Evolutionary conservation across 2,329 filamentous ascomycete species (phyloP).

Genomic region (Beauveria sp.): DNA sequence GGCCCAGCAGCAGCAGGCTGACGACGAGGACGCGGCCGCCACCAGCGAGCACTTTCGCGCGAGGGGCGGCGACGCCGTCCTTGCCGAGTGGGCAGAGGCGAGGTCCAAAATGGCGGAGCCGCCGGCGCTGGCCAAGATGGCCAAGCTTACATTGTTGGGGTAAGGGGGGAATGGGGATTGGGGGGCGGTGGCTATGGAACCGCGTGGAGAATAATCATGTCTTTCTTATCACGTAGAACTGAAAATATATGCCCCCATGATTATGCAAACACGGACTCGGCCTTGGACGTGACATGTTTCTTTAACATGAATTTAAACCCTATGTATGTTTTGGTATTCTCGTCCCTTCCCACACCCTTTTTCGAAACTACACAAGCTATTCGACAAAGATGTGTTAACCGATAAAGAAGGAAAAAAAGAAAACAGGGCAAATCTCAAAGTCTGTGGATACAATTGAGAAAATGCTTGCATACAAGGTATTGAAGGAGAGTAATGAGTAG

Average conservation of each 20-base stretch:
- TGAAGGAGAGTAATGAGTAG: background rate
- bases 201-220: no score
- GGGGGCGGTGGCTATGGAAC: no score
- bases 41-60: slow-evolving; percentile 23
- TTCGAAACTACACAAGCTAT: no score
- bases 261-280: background rate
- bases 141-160: slow-evolving; percentile 44
- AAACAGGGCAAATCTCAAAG: no score
- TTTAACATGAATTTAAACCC: no score
- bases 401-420: no score
- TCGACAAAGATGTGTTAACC: no score
- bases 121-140: slow-evolving; percentile 41
- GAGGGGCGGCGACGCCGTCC: slow-evolving; percentile 44
- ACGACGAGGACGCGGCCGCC: slow-evolving; percentile 13
- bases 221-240: background rate
- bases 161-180: slow-evolving; percentile 19
- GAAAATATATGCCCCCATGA: background rate
- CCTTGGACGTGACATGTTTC: no score
- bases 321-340: no score
- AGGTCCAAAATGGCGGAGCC: slow-evolving; percentile 37
- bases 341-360: no score
- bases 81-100: slow-evolving; percentile 42
- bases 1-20: slow-evolving; percentile 16
- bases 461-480: background rate
- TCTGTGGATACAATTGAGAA: no score